Conservation (phyloP, 345 rosid genomes). For the Populus euphratica region DNA sequence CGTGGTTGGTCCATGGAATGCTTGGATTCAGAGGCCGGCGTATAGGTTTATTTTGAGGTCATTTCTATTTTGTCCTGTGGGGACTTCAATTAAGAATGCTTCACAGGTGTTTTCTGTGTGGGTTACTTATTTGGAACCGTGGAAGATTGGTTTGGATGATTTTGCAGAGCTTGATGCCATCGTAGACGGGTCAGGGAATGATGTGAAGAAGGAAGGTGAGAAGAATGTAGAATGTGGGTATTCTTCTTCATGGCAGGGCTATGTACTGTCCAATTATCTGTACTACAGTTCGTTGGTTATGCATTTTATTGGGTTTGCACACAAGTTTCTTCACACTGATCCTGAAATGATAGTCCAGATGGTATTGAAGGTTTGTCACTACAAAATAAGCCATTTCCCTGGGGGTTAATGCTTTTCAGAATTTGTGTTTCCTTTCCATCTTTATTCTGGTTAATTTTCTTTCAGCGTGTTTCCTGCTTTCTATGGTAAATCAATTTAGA, state of each 20-base stretch:
- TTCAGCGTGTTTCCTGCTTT: background rate
- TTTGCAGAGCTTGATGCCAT: slow-evolving; percentile 56
- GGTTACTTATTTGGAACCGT: slow-evolving; percentile 77
- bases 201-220: slow-evolving; percentile 36
- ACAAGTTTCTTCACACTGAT: slow-evolving; percentile 89
- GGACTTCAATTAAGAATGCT: slow-evolving; percentile 70
- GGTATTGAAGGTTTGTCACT: slow-evolving; percentile 73
- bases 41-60: slow-evolving; percentile 78
- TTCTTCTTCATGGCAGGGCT: slow-evolving; percentile 62
- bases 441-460: background rate
- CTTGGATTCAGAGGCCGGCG: slow-evolving; percentile 65
- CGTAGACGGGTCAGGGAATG: slow-evolving; percentile 39
- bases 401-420: slow-evolving; percentile 1
- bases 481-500: background rate
- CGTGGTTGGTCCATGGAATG: slow-evolving; percentile 61
- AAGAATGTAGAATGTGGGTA: slow-evolving; percentile 39
- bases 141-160: slow-evolving; percentile 58
- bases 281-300: slow-evolving; percentile 82
- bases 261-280: slow-evolving; percentile 75
- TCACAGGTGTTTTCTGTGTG: slow-evolving; percentile 79
- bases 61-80: slow-evolving; percentile 72
- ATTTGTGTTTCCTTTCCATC: background rate
- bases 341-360: slow-evolving; percentile 72
- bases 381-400: slow-evolving; percentile 4
- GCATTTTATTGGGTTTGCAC: slow-evolving; percentile 95